Evolutionary conservation across 345 rosid species (phyloP), one percentile per base, ranked within the genome.

Genomic region (Linum lewisii): DNA sequence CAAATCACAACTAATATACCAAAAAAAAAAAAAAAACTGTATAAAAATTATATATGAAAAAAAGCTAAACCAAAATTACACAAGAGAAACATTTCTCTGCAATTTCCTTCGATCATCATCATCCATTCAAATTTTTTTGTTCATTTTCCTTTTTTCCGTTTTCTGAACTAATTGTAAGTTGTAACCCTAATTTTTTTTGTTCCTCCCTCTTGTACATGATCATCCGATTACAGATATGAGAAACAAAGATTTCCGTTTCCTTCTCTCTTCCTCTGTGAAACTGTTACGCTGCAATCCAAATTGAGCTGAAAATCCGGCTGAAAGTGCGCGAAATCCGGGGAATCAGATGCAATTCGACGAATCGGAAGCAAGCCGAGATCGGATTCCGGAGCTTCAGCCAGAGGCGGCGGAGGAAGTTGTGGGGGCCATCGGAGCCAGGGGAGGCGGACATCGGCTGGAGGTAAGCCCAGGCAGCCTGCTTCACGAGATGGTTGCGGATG

Each of bases 391-490:
- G 15, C 0, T 68, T 78, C 8, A 75, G 56, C 90, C 92, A 81
- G 16, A 87, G 0, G 5, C 83, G 83, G 23, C 59, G 81, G 70
- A 82, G 57, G 32, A 76, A 73, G 60, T 69, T 1, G 34, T 0
- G 71, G 2, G 71, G 58, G 53, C 66, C 62, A 1, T 85, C 67
- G 19, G 81, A 70, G 9, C 54, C 79, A 2, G 85, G 77, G 0
- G 83, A 82, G 51, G 88, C 56, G 3, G 84, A 70, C 80, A 74
- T 79, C 59, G 94, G 88, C 69, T 81, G 93, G 15, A 90, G 95
- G 71, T 88, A 92, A 61, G 96, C 93, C 96, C 92, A 77, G 58
- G 96, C 95, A 3, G 96, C 98, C 60, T 82, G 90, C 70, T 92
- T 88, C 10, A 92, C 88, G 3, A 92, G 79, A 29, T 80, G 95